phyloP scores from a whole-genome alignment of 495 filamentous ascomycete genomes.

The Durotheca rogersii region DNA sequence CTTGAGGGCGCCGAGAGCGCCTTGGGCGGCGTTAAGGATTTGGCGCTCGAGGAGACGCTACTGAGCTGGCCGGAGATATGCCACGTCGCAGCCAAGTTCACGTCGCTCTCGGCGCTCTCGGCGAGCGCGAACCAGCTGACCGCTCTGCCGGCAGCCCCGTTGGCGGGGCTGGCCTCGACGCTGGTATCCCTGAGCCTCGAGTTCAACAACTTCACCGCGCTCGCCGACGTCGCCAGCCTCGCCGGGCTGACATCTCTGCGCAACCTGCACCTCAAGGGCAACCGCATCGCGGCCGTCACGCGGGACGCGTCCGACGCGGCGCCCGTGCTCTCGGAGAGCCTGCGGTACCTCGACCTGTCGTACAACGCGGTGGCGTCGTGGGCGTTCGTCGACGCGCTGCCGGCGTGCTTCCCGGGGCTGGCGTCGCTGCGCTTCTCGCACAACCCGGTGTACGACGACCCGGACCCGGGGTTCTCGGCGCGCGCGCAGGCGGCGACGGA shows the following conservation, averaged over 20 bases:
- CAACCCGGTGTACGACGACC: slow-evolving; percentile 75
- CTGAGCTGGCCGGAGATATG: slow-evolving; percentile 71
- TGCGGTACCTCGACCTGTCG: slow-evolving; percentile 74
- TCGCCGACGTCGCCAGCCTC: slow-evolving; percentile 60
- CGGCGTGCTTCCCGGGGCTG: slow-evolving; percentile 66
- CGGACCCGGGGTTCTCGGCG: slow-evolving; percentile 45
- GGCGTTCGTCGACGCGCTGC: slow-evolving; percentile 67
- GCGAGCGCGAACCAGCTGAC: slow-evolving; percentile 51
- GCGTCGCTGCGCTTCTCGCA: slow-evolving; percentile 71
- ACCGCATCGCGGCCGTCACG: slow-evolving; percentile 45
- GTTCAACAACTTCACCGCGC: slow-evolving; percentile 66
- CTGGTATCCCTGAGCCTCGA: slow-evolving; percentile 67
- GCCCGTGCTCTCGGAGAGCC: slow-evolving; percentile 37
- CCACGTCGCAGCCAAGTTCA: slow-evolving; percentile 54
- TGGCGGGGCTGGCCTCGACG: slow-evolving; percentile 48
- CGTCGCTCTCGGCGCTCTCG: slow-evolving; percentile 57
- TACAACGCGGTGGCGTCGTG: slow-evolving; percentile 74
- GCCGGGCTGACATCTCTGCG: slow-evolving; percentile 59
- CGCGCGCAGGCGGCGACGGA: slow-evolving; percentile 51
- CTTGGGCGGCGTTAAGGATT: slow-evolving; percentile 61
- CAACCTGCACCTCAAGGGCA: slow-evolving; percentile 60
- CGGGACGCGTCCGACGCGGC: slow-evolving; percentile 18
- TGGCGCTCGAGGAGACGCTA: slow-evolving; percentile 73
- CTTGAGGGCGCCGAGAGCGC: slow-evolving; percentile 36
- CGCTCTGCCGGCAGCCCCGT: slow-evolving; percentile 41